A percentile compares a stretch with the other conserved stretches of the same genome.
Conservation (phyloP, 768 basidiomycete species). For the Chalciporus piperatus region DNA sequence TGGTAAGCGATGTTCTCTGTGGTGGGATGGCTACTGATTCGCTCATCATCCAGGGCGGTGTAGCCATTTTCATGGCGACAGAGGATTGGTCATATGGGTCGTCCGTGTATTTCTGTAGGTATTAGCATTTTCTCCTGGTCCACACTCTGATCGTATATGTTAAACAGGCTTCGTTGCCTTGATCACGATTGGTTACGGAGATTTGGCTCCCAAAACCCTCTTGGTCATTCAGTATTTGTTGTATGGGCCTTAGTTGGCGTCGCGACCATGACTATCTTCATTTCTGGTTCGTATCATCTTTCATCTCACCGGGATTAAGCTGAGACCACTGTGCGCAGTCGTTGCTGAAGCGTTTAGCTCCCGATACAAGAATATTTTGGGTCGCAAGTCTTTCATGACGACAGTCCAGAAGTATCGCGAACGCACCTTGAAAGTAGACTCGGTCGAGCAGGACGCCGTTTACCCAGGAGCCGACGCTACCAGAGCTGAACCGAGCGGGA, state of each 20-base stretch:
- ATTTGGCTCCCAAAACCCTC: constrained; percentile 59
- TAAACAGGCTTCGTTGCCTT: constrained; percentile 67
- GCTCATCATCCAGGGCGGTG: constrained; percentile 48
- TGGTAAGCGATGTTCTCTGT: constrained; percentile 38
- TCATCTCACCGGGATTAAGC: background rate
- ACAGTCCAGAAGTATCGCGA: constrained; percentile 46
- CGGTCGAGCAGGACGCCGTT: constrained; percentile 4
- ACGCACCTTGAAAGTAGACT: constrained; percentile 18
- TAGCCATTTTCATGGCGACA: constrained; percentile 63
- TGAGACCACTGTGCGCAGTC: constrained; percentile 39
- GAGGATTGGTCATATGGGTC: constrained; percentile 66
- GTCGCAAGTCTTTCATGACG: constrained; percentile 42
- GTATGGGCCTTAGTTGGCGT: constrained; percentile 79
- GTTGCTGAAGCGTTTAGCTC: constrained; percentile 64
- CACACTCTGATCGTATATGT: background rate
- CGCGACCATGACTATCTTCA: constrained; percentile 69
- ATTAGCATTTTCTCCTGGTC: background rate
- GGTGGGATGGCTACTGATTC: background rate
- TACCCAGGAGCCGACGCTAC: background rate
- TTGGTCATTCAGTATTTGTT: constrained; percentile 74
- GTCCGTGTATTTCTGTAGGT: constrained; percentile 72
- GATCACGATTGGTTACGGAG: constrained; percentile 73
- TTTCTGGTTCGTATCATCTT: constrained; percentile 51
- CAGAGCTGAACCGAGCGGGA: background rate
- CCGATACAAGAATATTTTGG: constrained; percentile 59